Evolutionary conservation across 495 filamentous ascomycete genomes (phyloP), one percentile per base, ranked within the genome.

Genomic region (Daldinia bambusicola): DNA sequence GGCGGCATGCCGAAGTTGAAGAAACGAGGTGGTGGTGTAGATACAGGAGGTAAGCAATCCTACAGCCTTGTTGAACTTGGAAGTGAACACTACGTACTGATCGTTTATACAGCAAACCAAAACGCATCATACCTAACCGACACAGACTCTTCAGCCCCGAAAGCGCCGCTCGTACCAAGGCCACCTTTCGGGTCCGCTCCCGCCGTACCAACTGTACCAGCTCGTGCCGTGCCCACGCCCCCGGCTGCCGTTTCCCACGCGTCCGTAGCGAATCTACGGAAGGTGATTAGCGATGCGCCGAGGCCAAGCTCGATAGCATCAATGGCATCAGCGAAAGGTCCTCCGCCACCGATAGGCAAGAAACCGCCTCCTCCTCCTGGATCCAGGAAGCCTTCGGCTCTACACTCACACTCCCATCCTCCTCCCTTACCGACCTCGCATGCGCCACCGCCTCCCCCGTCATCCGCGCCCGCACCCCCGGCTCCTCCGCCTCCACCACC

Each of bases 1-100:
- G 94, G 93, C 34, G 96, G 95, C 34, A 98, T 98, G 85, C 95
- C 95, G 2, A 98, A 97, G 81, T 75, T 99, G 69, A 90, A 91
- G 78, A 97, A 93, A 80, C 89, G 92, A 10, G 88, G 86, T 36
- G 94, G 91, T 30, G 95, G 95, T 20, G 84, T 99, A 61, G 89
- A 97, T 79, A 98, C 95, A 12, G 95, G 95, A 78, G 88, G 87
- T 88, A 76, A 76, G 82, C 14, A 34, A 34, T 26, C 13, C n/a
- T 8, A 13, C 10, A 10, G 5, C 12, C 36, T 4, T 34, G 7
- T 20, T 50, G 4, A 18, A 6, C 40, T 13, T 31, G 13, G 16
- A 18, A 5, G 20, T 13, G 55, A 16, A 26, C 22, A 41, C 51
- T 22, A n/a, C 82, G 55, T 22, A n/a, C 82, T 85, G 55, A 84